Evolutionary conservation across 805 yeast species (phyloP), one percentile per base, ranked within the genome.

Genomic region (Candida tibetensis): DNA sequence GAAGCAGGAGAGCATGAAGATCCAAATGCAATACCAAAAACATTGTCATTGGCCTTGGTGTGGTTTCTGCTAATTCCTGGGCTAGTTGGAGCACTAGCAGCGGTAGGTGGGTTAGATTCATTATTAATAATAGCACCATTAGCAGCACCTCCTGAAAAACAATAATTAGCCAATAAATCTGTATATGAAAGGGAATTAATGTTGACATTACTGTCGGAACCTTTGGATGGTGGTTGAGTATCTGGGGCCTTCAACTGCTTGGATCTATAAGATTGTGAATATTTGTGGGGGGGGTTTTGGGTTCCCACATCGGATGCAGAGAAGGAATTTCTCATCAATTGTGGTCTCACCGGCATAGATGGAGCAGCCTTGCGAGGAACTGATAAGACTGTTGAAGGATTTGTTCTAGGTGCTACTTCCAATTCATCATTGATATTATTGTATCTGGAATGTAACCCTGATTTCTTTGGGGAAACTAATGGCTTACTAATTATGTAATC

Each of bases 131-230:
- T 14, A 5, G 31, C 14, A 5, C 13, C 14, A 4, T 23, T 22
- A n/a, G 5, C 25, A 12, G 30, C 37, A 16, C 63, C 58, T 28
- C 62, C 61, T 36, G 56, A 59, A 48, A 65, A 65, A 44, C 71
- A 65, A 39, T 61, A 65, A 22, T 55, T 59, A 37, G 58, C 60
- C 37, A 65, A 48, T 41, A 65, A 53, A 42, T 62, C 66, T 2
- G 66, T 51, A 41, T 65, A 65, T 14, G 53, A 44, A 47, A 57
- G 47, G 21, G 59, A 48, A 39, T 48, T 50, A 40, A 59, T 51
- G 25, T 46, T 45, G 18, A 52, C 34, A 32, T 42, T 35, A 10
- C 18, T 27, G n/a, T 17, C 13, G 7, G 16, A 25, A 32, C 27
- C 17, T n/a, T 31, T 18, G 32, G 39, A n/a, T 19, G 33, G 15